A percentile compares a stretch with the other conserved stretches of the same genome.
Evolutionary conservation across 75 land plant genomes (phyloP).

Genomic region (Cupressus sempervirens): DNA sequence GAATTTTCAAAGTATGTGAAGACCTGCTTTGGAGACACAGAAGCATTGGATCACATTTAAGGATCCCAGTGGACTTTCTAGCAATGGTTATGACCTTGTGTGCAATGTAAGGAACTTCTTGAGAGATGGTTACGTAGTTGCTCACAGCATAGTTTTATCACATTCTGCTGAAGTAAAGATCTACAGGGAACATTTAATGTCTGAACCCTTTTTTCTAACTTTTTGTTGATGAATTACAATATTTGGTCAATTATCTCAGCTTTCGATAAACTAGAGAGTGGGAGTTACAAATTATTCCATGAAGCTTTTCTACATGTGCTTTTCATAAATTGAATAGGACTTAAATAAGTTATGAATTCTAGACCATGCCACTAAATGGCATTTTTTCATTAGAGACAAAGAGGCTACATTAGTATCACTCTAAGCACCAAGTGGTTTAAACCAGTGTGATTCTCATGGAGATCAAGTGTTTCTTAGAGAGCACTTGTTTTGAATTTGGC

Average conservation of each 20-base stretch:
- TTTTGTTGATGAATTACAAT: not conserved
- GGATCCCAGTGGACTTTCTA: too few relatives aligned
- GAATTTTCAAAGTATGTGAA: slow-evolving; percentile 54
- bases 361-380: not conserved
- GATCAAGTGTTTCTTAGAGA: slow-evolving; percentile 58
- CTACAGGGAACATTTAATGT: slow-evolving; percentile 53
- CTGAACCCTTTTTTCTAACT: not conserved
- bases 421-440: slow-evolving; percentile 81
- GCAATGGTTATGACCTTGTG: too few relatives aligned
- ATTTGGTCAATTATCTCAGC: too few relatives aligned
- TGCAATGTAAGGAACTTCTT: slow-evolving; percentile 48
- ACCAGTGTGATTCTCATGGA: slow-evolving; percentile 47
- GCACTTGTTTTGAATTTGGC: slow-evolving; percentile 67
- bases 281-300: too few relatives aligned
- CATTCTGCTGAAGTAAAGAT: slow-evolving; percentile 55
- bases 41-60: slow-evolving; percentile 85
- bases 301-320: not conserved
- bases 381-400: slow-evolving; percentile 44
- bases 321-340: too few relatives aligned
- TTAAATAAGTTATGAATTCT: too few relatives aligned
- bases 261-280: too few relatives aligned
- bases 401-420: too few relatives aligned
- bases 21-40: slow-evolving; percentile 62
- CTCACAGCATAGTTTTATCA: slow-evolving; percentile 59
- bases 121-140: slow-evolving; percentile 67